phyloP scores from a whole-genome alignment of 2,329 filamentous ascomycete genomes.

The Beauveria asiatica region DNA sequence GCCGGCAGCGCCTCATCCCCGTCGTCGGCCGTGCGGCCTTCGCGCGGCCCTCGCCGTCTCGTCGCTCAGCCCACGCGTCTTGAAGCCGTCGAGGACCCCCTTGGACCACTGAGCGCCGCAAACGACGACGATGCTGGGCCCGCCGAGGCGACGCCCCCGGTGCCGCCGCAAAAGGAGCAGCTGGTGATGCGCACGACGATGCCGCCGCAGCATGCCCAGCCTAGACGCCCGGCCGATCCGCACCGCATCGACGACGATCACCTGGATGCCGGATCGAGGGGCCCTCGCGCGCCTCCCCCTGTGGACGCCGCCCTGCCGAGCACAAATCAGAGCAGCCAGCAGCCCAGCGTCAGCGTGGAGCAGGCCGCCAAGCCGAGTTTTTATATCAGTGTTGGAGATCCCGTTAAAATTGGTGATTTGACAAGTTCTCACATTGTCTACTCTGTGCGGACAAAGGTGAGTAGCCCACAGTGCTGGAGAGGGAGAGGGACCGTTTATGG shows the following conservation, averaged over 20 bases:
- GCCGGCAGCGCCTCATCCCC: constrained; percentile 23
- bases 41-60: constrained; percentile 50
- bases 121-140: constrained; percentile 36
- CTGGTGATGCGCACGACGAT: constrained; percentile 52
- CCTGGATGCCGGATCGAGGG: constrained; percentile 36
- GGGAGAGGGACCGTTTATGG: background rate
- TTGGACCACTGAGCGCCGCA: constrained; percentile 66
- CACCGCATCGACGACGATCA: constrained; percentile 67
- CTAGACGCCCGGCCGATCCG: constrained; percentile 42
- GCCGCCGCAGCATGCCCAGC: constrained; percentile 33
- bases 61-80: constrained; percentile 70
- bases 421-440: constrained; percentile 98
- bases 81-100: constrained; percentile 67
- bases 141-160: constrained; percentile 50
- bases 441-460: constrained; percentile 84
- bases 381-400: constrained; percentile 85
- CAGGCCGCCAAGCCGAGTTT: constrained; percentile 90
- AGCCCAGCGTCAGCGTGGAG: constrained; percentile 81
- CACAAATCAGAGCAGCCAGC: constrained; percentile 42
- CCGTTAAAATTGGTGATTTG: constrained; percentile 93
- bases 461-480: background rate
- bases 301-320: constrained; percentile 50
- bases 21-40: constrained; percentile 30
- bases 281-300: constrained; percentile 58
- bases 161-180: constrained; percentile 59